These are phyloP conservation scores for Zelonia costaricensis DNA, from an alignment of 208 protist genomes.

Conservation along the genomic window DNA sequence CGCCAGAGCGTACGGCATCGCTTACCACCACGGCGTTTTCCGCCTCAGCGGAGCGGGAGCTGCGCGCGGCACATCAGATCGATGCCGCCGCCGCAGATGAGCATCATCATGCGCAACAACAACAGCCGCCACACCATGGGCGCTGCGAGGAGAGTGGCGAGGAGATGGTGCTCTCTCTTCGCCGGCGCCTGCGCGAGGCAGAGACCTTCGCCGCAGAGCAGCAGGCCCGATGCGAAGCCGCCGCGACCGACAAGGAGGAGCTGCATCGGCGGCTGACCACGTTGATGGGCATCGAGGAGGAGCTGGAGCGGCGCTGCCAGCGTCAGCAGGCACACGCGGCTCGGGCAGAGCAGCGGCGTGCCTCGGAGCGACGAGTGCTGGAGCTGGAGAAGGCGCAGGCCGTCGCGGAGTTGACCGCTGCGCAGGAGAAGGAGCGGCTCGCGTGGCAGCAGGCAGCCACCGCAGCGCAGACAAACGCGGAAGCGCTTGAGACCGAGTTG, in stretches of 20 bases:
- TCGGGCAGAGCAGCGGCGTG: slow-evolving; percentile 3
- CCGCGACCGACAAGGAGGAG: slow-evolving; percentile 8
- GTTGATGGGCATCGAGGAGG: slow-evolving; percentile 21
- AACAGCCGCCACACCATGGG: too few species aligned
- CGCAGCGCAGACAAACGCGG: not conserved
- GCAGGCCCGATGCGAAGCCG: not conserved
- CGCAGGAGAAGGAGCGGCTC: slow-evolving; percentile 6
- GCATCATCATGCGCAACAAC: too few species aligned
- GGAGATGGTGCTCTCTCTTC: too few species aligned
- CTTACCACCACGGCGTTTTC: too few species aligned
- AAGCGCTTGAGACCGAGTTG: not conserved
- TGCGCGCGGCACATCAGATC: too few species aligned
- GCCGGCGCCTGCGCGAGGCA: too few species aligned
- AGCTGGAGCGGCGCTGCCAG: slow-evolving; percentile 26
- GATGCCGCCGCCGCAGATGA: too few species aligned
- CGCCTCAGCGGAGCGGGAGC: too few species aligned
- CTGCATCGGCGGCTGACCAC: slow-evolving; percentile 13
- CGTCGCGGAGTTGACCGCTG: not conserved
- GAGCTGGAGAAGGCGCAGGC: slow-evolving; percentile 6
- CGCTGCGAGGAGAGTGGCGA: too few species aligned
- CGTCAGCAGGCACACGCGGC: slow-evolving; percentile 1
- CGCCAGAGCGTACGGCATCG: too few species aligned
- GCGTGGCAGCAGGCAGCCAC: slow-evolving; percentile 1
- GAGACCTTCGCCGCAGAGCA: not conserved
- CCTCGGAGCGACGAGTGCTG: slow-evolving; percentile 2